A percentile compares a stretch with the other conserved stretches of the same genome.
Evolutionary conservation across 148 eudicot species (phyloP).

Genomic region (Simmondsia chinensis): DNA sequence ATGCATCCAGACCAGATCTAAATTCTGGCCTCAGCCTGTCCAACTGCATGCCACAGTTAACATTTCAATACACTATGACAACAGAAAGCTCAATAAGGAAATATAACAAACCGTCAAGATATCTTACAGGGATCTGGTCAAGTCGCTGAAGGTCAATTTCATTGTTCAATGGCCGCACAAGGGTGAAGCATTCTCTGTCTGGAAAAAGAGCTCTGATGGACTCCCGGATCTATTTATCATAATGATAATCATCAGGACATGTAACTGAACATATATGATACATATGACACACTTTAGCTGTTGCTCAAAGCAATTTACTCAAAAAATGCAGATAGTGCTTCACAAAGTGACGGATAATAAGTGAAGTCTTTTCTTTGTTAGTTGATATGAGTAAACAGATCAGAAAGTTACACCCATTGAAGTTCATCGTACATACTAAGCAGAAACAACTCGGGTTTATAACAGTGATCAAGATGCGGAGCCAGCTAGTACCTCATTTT

Average conservation of each 20-base stretch:
- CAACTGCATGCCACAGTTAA: conserved; percentile 34
- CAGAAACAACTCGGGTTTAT: too few relatives aligned
- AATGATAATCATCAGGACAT: conserved; percentile 6
- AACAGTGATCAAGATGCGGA: too few relatives aligned
- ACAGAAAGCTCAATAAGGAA: neutral
- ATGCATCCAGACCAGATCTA: conserved; percentile 78
- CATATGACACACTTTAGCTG: neutral
- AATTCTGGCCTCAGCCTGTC: conserved; percentile 88
- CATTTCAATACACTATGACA: neutral
- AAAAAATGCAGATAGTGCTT: neutral
- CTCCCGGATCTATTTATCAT: conserved; percentile 65
- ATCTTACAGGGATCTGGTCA: conserved; percentile 81
- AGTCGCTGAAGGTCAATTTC: conserved; percentile 85
- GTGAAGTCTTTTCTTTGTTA: neutral
- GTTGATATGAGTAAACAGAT: too few relatives aligned
- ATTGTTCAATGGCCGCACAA: conserved; percentile 86
- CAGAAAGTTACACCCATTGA: too few relatives aligned
- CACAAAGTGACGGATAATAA: neutral
- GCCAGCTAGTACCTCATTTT: conserved; percentile 66
- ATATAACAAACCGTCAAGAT: conserved; percentile 1
- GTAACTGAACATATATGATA: neutral
- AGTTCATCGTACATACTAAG: too few relatives aligned
- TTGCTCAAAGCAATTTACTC: neutral
- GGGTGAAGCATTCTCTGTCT: conserved; percentile 91
- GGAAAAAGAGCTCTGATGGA: conserved; percentile 97